These are phyloP conservation scores for Cornus suecica DNA, from an alignment of 148 eudicot species.

Conservation along the genomic window DNA sequence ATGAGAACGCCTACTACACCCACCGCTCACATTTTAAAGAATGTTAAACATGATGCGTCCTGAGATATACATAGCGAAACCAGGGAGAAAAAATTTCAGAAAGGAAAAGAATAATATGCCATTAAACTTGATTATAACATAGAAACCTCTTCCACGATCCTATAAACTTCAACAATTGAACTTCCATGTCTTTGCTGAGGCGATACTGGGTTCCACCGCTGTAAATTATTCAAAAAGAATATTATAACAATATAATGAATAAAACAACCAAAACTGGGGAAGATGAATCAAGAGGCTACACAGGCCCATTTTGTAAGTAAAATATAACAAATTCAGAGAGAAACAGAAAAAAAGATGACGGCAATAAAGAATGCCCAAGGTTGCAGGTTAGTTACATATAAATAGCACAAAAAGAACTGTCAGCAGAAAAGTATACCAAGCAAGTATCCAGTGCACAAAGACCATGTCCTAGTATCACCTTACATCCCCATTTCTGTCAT, in stretches of 20 bases:
- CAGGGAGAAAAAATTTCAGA: neutral
- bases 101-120: slow-evolving; percentile 12
- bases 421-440: neutral
- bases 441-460: neutral
- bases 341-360: neutral
- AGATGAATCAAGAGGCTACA: slow-evolving; percentile 3
- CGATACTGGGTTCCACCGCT: slow-evolving; percentile 91
- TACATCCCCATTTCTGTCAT: no score
- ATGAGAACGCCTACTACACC: neutral
- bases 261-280: slow-evolving; percentile 5
- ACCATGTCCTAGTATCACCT: no score
- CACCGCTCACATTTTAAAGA: neutral
- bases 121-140: slow-evolving; percentile 8
- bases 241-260: slow-evolving; percentile 4
- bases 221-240: slow-evolving; percentile 17
- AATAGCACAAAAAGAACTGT: neutral
- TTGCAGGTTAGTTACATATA: neutral
- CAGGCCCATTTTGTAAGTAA: neutral
- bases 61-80: neutral
- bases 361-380: neutral
- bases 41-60: neutral
- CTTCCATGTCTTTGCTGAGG: slow-evolving; percentile 95
- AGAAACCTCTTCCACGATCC: slow-evolving; percentile 95
- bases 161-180: slow-evolving; percentile 96
- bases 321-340: neutral